These are phyloP conservation scores for Albatrellus ellisii DNA, from an alignment of 768 basidiomycete species.

Conservation along the genomic window DNA sequence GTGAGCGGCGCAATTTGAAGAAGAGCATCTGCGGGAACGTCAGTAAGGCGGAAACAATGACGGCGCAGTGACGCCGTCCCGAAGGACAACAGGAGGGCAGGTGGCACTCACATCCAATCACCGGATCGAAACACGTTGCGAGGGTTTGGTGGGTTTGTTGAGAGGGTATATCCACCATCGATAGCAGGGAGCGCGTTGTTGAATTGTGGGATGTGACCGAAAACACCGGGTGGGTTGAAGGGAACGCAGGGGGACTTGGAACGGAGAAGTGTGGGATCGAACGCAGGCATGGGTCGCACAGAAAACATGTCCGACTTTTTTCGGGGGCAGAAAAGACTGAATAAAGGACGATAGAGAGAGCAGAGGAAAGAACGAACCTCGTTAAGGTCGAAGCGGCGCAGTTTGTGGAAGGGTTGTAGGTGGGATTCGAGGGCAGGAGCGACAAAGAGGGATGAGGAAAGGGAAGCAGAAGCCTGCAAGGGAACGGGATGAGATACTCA, in stretches of 20 bases:
- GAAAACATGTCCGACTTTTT: neutral
- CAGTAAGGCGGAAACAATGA: no score
- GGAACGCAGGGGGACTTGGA: neutral
- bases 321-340: no score
- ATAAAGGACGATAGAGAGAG: neutral
- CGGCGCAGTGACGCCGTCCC: no score
- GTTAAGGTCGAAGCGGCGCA: slow-evolving; percentile 30
- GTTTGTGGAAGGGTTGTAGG: slow-evolving; percentile 45
- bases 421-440: slow-evolving; percentile 49
- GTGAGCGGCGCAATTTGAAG: slow-evolving; percentile 61
- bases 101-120: slow-evolving; percentile 59
- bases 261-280: neutral
- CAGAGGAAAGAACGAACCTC: neutral
- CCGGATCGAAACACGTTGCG: slow-evolving; percentile 52
- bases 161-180: slow-evolving; percentile 34
- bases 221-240: neutral
- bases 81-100: no score
- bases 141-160: slow-evolving; percentile 61
- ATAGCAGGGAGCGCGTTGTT: neutral
- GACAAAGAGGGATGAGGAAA: slow-evolving; percentile 32
- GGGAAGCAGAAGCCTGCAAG: slow-evolving; percentile 40
- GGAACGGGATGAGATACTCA: neutral
- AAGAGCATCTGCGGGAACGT: slow-evolving; percentile 38
- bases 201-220: slow-evolving; percentile 2
- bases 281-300: neutral